phyloP scores from a whole-genome alignment of 306 rosid genomes.

The Biancaea sappan region DNA sequence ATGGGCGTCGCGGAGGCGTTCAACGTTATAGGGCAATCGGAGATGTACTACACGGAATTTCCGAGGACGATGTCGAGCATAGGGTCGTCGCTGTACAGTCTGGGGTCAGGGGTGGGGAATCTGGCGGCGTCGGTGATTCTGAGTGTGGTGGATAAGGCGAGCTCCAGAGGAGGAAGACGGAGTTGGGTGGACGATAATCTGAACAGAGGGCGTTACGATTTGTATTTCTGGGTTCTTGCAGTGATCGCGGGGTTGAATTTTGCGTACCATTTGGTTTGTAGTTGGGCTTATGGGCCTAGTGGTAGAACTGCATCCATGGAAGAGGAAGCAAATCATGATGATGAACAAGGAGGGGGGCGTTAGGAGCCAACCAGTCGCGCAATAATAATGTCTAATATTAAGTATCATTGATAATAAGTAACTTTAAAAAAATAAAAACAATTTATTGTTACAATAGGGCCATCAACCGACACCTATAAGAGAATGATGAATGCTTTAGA shows the following conservation, averaged over 20 bases:
- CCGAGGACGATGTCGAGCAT: conserved; percentile 76
- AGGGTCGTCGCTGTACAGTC: conserved; percentile 49
- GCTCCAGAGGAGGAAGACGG: conserved; percentile 57
- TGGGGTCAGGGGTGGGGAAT: conserved; percentile 57
- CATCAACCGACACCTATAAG: too few relatives aligned
- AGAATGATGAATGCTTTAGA: too few relatives aligned
- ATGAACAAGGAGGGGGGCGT: too few relatives aligned
- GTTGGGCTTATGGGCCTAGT: conserved; percentile 73
- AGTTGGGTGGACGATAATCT: conserved; percentile 63
- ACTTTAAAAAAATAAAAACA: too few relatives aligned
- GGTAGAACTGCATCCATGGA: conserved; percentile 27
- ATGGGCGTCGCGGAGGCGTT: conserved; percentile 69
- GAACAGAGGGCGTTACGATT: conserved; percentile 58
- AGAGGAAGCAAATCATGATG: too few relatives aligned
- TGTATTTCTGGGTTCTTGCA: conserved; percentile 65
- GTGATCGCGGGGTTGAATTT: conserved; percentile 42
- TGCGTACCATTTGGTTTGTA: conserved; percentile 46
- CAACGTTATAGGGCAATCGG: conserved; percentile 59
- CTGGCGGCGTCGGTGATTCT: conserved; percentile 53
- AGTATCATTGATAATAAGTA: too few relatives aligned
- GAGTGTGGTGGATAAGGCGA: conserved; percentile 43
- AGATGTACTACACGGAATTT: conserved; percentile 69
- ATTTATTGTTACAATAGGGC: too few relatives aligned
- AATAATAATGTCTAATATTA: too few relatives aligned
- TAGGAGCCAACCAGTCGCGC: too few relatives aligned